Conservation (phyloP, 2,329 filamentous ascomycete genomes). For the Aureobasidium sp. region DNA sequence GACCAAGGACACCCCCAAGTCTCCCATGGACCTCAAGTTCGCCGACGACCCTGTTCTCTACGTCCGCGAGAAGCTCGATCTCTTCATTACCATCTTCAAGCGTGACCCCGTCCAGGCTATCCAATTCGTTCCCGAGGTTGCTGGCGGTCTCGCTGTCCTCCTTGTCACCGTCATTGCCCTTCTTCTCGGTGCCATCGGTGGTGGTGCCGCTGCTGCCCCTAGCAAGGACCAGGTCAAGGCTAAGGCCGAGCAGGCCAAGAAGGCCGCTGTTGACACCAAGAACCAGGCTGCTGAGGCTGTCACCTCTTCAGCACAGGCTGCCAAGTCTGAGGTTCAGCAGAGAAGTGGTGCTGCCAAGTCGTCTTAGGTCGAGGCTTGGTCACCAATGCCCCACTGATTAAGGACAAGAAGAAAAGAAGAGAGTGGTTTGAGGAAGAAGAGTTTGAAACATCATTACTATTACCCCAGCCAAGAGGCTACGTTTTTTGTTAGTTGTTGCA, state of each 20-base stretch:
- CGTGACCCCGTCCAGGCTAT: conserved; percentile 74
- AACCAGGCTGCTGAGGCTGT: conserved; percentile 60
- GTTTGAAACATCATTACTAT: neutral
- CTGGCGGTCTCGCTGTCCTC: conserved; percentile 66
- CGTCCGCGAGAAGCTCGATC: conserved; percentile 84
- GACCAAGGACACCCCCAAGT: conserved; percentile 51
- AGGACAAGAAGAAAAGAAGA: neutral
- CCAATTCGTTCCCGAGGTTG: conserved; percentile 86
- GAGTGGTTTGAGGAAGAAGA: neutral
- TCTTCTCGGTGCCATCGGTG: conserved; percentile 56
- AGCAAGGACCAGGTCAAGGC: conserved; percentile 61
- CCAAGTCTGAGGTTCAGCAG: conserved; percentile 61
- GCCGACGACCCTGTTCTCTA: conserved; percentile 80
- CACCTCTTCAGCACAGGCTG: conserved; percentile 59
- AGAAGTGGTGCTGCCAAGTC: conserved; percentile 38
- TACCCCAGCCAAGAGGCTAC: neutral
- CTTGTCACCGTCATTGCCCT: conserved; percentile 62
- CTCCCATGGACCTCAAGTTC: conserved; percentile 74
- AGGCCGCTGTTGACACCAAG: conserved; percentile 55
- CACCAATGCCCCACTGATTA: neutral
- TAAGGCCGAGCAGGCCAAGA: conserved; percentile 67
- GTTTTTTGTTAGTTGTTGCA: neutral
- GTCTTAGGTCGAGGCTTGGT: neutral
- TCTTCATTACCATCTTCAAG: conserved; percentile 80
- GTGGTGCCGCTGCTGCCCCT: conserved; percentile 50